These are phyloP conservation scores for Botrytis pseudocinerea DNA, from an alignment of 2,329 filamentous ascomycete genomes.

Conservation along the genomic window DNA sequence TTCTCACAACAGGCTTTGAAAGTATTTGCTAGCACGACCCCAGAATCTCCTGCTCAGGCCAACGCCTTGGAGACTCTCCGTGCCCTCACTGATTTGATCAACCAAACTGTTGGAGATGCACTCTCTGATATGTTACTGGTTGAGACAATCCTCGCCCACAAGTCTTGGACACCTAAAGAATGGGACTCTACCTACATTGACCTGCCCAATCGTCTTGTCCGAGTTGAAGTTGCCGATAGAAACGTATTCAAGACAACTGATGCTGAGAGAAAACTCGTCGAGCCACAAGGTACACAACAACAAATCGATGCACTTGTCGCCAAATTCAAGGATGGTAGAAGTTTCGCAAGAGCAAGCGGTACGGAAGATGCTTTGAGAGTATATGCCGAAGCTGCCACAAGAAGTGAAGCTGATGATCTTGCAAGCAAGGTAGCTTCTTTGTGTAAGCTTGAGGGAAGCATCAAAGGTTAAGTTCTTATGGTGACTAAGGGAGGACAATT, in stretches of 20 bases:
- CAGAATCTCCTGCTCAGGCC: conserved; percentile 88
- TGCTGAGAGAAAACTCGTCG: conserved; percentile 83
- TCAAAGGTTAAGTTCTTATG: conserved; percentile 9
- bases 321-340: conserved; percentile 86
- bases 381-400: conserved; percentile 90
- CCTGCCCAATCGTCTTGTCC: conserved; percentile 91
- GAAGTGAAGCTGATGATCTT: conserved; percentile 87
- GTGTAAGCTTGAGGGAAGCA: conserved; percentile 33
- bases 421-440: conserved; percentile 69
- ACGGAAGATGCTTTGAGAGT: conserved; percentile 96
- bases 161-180: conserved; percentile 83
- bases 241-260: conserved; percentile 89
- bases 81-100: conserved; percentile 87
- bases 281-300: conserved; percentile 75
- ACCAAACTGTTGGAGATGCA: conserved; percentile 96
- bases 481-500: not conserved
- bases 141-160: conserved; percentile 94
- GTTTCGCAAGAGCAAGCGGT: conserved; percentile 89
- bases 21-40: conserved; percentile 74
- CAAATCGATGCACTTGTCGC: conserved; percentile 85
- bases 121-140: conserved; percentile 95
- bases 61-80: conserved; percentile 82
- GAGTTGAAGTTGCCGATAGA: conserved; percentile 85
- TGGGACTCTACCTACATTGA: conserved; percentile 94
- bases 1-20: conserved; percentile 85